Conservation (phyloP, 331 rosid genomes). For the Rhamnella rubrinervis region DNA sequence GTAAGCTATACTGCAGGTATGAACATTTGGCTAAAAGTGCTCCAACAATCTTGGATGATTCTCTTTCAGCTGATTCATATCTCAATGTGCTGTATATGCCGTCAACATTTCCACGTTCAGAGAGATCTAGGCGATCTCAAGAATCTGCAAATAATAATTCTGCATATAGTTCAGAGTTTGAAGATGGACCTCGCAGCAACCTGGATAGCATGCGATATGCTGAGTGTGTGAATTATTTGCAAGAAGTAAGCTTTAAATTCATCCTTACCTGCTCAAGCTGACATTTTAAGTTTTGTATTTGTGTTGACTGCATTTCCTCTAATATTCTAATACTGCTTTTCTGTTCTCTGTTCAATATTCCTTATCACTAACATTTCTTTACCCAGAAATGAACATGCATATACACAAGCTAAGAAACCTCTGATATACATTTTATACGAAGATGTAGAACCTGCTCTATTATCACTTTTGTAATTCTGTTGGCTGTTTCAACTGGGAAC, state of each 20-base stretch:
- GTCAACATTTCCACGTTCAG: constrained; percentile 94
- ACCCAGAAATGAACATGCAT: too few species aligned
- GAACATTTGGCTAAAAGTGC: constrained; percentile 98
- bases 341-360: too few species aligned
- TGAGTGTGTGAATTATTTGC: constrained; percentile 88
- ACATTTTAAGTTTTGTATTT: constrained; percentile 5
- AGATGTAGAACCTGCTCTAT: background rate
- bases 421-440: background rate
- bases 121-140: constrained; percentile 76
- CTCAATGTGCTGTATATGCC: constrained; percentile 96
- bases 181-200: constrained; percentile 96
- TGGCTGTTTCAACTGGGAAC: constrained; percentile 1
- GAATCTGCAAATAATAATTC: constrained; percentile 62
- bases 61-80: constrained; percentile 98
- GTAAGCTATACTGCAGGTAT: constrained; percentile 64
- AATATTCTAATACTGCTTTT: too few species aligned
- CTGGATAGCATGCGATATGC: constrained; percentile 69
- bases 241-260: constrained; percentile 62
- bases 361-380: too few species aligned
- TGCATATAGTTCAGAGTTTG: constrained; percentile 51
- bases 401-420: background rate
- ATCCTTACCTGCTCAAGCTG: constrained; percentile 7
- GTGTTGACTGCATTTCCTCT: too few species aligned
- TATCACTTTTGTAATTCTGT: background rate
- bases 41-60: constrained; percentile 94